Evolutionary conservation across 345 rosid genomes (phyloP), one percentile per base, ranked within the genome.

Genomic region (Brassica nigra): DNA sequence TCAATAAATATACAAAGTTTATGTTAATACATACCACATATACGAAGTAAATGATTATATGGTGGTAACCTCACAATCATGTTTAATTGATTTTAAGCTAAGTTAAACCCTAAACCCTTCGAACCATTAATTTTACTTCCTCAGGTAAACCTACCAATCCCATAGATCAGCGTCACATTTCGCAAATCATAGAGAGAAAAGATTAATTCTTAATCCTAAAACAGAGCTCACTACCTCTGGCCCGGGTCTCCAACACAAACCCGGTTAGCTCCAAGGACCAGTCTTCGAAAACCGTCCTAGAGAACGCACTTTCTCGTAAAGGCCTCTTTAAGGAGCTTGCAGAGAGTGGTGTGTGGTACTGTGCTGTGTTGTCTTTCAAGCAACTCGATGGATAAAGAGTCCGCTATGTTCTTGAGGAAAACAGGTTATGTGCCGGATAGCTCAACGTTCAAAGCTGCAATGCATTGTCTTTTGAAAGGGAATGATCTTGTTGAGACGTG

Each of bases 161-260:
- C 3, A 14, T 85, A 36, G 87, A 90, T 83, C 93, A 80, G 75
- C 68, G 9, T 62, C 85, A 88, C 81, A 78, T 91, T 71, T 86
- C 93, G 33, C 88, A 78, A 79, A 74, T 88, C 84, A 88, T 92
- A 0, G 81, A 82, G 12, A 87, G 90, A 62, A 85, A 86, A 75
- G 98, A 90, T 73, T 94, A 95, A 95, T 88, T 82, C 86, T 82
- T 88, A 62, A 61, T 92, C 63, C 86, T 92, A 5, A 87, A 79
- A 81, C 95, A 86, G 97, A 92, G 81, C 66, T 85, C 2, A 84
- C 73, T 64, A 39, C 47, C 47, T 10, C 11, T 39, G 47, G 47
- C 18, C 18, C 18, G 18, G 18, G 11, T 39, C 47, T 39, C 47
- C 14, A 39, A 39, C 47, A 39, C 14, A 8, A 10, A 39, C 47